Base-by-base conservation (phyloP, 2,329 filamentous ascomycete species). In the Talaromyces funiculosus region DNA sequence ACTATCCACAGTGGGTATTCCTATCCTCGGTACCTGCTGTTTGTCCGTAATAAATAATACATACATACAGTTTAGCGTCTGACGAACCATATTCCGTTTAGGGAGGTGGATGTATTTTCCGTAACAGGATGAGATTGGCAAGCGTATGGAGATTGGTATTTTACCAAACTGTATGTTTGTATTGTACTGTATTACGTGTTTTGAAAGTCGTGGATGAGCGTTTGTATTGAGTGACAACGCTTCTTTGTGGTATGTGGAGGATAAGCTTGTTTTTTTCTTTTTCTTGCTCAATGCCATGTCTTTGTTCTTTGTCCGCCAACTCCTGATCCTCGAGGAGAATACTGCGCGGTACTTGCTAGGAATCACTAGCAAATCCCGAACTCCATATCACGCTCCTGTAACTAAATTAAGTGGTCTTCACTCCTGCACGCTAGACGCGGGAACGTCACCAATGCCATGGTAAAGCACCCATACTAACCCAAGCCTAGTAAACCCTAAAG, bases 401-500 rank as follows among this genome's bases (percentile, higher is more conserved):
- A 22, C 29, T 51, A 51, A 33, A 33, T 51, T 22, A 51, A 51
- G 47, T 51, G 47, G 26, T 20, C 26, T 54, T 54, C 22, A n/a
- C 29, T 31, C 29, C 51, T 54, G 51, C 51, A 54, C 51, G 40
- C 26, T 57, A 57, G 40, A 35, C 26, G 26, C 54, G 54, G 54
- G 54, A 57, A 37, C 54, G 26, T 47, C 40, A 57, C 55, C 55
- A 57, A 47, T 43, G 40, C 55, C 55, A 57, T 57, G 55, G 55
- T 57, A 57, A 57, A 40, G 29, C 20, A 24, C 42, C 55, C 40
- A 9, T 47, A 29, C 43, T 47, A 47, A 47, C 24, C 18, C 43
- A 47, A 47, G 29, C 29, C 47, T 49, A 35, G 53, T n/a, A 51
- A 47, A 58, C n/a, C 42, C 55, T 29, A 45, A 57, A 12, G 20